Conservation (phyloP, 352 stramenopile species). For the Phytopythium helicoides region DNA sequence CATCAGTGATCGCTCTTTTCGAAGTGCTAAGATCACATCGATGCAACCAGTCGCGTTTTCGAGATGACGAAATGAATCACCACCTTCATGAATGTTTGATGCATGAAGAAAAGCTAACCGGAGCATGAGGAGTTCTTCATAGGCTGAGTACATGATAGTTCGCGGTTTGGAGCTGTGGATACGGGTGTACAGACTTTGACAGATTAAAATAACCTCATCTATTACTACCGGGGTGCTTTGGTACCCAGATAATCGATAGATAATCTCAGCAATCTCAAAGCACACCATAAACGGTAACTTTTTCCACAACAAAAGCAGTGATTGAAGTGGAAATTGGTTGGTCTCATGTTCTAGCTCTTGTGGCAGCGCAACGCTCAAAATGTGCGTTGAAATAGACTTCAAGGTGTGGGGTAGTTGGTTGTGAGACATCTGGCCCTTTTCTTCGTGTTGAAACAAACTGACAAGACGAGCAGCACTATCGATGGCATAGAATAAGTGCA, state of each 20-base stretch:
- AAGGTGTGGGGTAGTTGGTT: too few relatives aligned
- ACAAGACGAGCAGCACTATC: slow-evolving; percentile 27
- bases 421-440: neutral
- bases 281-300: slow-evolving; percentile 56
- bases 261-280: slow-evolving; percentile 59
- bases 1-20: slow-evolving; percentile 7
- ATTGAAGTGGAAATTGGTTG: slow-evolving; percentile 6
- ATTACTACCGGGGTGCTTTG: slow-evolving; percentile 17
- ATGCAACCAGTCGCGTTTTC: slow-evolving; percentile 18
- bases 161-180: slow-evolving; percentile 31
- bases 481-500: slow-evolving; percentile 36
- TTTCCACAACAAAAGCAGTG: slow-evolving; percentile 52
- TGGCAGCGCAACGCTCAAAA: too few relatives aligned
- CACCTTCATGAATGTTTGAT: slow-evolving; percentile 14
- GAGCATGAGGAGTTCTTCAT: slow-evolving; percentile 54
- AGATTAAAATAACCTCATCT: too few relatives aligned
- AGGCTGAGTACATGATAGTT: slow-evolving; percentile 26
- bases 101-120: slow-evolving; percentile 55
- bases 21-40: slow-evolving; percentile 29
- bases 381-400: too few relatives aligned
- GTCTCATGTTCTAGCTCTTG: too few relatives aligned
- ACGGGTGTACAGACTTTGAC: slow-evolving; percentile 54
- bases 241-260: slow-evolving; percentile 32
- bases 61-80: slow-evolving; percentile 17
- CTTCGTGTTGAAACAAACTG: slow-evolving; percentile 26